These are phyloP conservation scores for Cruciata laevipes DNA, from an alignment of 257 asterid species.

Conservation along the genomic window DNA sequence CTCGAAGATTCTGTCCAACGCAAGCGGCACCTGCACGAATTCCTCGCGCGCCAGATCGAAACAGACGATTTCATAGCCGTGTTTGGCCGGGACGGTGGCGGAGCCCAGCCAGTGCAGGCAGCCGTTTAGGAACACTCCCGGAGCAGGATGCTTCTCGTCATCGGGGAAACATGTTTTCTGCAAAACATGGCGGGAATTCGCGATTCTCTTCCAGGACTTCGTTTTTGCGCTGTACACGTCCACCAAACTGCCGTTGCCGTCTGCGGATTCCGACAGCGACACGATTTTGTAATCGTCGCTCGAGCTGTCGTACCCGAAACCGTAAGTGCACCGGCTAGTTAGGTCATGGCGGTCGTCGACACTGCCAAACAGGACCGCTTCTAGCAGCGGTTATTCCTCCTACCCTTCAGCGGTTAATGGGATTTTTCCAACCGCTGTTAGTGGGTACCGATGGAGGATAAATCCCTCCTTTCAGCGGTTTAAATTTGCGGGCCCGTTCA, in stretches of 20 bases:
- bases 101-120: background rate
- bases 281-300: background rate
- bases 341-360: background rate
- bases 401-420: no score
- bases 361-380: no score
- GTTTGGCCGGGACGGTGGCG: background rate
- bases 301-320: background rate
- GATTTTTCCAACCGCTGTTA: no score
- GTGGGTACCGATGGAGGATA: no score
- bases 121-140: background rate
- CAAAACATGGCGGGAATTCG: background rate
- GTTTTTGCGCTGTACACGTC: background rate
- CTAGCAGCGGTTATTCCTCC: no score
- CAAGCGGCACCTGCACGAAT: background rate
- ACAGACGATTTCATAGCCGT: background rate
- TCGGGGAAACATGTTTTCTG: background rate
- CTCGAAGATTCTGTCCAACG: no score
- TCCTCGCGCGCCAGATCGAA: background rate
- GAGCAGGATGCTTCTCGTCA: background rate
- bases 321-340: background rate
- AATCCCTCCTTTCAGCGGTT: no score
- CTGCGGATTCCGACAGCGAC: background rate
- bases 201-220: background rate
- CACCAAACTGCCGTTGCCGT: background rate
- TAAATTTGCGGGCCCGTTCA: no score